phyloP scores from a whole-genome alignment of 768 basidiomycete species.

The Russula olivacea region DNA sequence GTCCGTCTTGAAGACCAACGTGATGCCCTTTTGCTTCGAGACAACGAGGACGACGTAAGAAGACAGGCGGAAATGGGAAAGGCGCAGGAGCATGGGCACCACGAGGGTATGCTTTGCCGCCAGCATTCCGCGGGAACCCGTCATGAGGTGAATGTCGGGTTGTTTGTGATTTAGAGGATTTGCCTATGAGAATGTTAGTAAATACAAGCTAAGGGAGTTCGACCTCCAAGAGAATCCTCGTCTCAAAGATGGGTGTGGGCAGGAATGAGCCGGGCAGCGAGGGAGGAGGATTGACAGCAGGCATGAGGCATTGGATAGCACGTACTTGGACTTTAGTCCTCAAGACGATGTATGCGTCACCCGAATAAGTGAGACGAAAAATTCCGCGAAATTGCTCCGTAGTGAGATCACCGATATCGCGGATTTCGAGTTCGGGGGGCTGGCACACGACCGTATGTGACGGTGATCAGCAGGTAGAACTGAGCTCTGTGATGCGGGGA shows the following conservation, averaged over 20 bases:
- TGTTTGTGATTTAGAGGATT: slow-evolving; percentile 93
- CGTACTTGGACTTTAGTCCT: slow-evolving; percentile 89
- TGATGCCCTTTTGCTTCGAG: slow-evolving; percentile 96
- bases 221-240: neutral
- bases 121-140: slow-evolving; percentile 79
- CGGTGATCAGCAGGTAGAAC: neutral
- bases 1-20: slow-evolving; percentile 98
- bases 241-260: too few relatives aligned
- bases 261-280: neutral
- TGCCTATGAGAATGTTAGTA: slow-evolving; percentile 46
- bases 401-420: slow-evolving; percentile 96
- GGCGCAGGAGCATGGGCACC: slow-evolving; percentile 95
- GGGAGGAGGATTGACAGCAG: neutral
- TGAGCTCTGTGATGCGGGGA: neutral
- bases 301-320: neutral
- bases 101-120: slow-evolving; percentile 93
- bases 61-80: slow-evolving; percentile 89
- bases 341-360: slow-evolving; percentile 83
- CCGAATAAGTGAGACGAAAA: slow-evolving; percentile 89
- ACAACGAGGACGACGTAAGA: slow-evolving; percentile 98
- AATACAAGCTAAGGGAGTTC: neutral
- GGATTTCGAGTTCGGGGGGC: slow-evolving; percentile 96
- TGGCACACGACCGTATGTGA: slow-evolving; percentile 31
- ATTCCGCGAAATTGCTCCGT: slow-evolving; percentile 95
- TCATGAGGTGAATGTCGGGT: slow-evolving; percentile 82